Conservation (phyloP, 139 green algal species). For the Yamagishiella unicocca region DNA sequence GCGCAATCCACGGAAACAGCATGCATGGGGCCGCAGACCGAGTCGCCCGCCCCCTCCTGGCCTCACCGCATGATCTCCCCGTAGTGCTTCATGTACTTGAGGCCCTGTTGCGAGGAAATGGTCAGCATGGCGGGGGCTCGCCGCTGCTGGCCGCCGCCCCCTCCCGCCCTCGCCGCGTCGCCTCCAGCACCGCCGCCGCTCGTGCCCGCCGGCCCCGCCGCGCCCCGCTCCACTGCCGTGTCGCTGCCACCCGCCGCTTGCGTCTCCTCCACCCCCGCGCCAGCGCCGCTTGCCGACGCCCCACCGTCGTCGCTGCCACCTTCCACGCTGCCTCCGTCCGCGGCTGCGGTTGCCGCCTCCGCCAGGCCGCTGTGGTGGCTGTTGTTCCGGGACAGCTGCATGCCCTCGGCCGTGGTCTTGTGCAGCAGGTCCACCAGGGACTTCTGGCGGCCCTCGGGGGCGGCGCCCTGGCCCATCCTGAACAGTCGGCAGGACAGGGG, state of each 20-base stretch:
- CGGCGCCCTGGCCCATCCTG: neutral
- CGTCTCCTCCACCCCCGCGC: neutral
- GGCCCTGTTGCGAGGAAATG: slow-evolving; percentile 54
- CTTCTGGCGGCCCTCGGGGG: slow-evolving; percentile 17
- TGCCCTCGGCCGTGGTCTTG: slow-evolving; percentile 5
- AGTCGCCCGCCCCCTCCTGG: no score
- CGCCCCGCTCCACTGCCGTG: neutral
- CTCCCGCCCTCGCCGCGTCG: neutral
- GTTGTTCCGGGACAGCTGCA: slow-evolving; percentile 3
- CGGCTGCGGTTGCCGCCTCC: neutral
- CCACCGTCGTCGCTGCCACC: neutral
- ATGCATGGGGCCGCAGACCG: no score
- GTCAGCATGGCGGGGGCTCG: slow-evolving; percentile 48
- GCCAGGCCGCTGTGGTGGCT: neutral
- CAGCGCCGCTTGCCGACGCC: neutral
- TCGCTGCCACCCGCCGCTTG: neutral
- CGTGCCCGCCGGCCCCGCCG: neutral
- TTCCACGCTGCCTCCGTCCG: no score
- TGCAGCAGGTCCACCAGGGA: slow-evolving; percentile 39
- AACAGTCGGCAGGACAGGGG: no score
- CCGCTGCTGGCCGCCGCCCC: neutral
- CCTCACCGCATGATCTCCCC: slow-evolving; percentile 52
- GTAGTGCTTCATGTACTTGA: slow-evolving; percentile 64
- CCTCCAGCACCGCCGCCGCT: neutral
- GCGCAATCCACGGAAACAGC: no score